Base-by-base conservation (phyloP, 2,329 filamentous ascomycete genomes). In the Ceratocystis papillata region DNA sequence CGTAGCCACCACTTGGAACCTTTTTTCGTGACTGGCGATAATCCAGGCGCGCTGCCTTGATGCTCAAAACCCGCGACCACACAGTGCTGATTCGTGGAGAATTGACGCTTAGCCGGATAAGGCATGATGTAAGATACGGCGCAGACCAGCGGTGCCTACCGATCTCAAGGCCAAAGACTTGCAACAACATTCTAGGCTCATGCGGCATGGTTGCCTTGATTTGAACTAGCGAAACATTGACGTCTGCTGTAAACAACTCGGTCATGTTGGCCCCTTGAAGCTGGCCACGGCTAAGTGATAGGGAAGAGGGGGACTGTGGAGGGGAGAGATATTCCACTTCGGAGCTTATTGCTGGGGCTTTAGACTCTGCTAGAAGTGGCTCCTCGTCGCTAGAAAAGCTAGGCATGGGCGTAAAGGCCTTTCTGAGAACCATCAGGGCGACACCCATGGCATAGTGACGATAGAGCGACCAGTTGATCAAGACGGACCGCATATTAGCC, bases 111-210 rank as follows among this genome's bases (percentile, higher is more conserved):
- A 99, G 74, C n/a, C 94, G 84, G 55, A 91, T 79, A 46, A 96
- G 80, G 68, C 87, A 88, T 44, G 89, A 85, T 65, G 86, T 82
- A 15, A 94, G 73, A 73, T 92, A 96, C 0, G 94, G 93, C 4
- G 87, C 82, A 1, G 90, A 87, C 88, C 92, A 96, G 71, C 93
- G 82, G 74, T 96, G 91, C 10, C 87, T 86, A 4, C 92, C 92
- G 60, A 86, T 83, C 71, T 96, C 90, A 48, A 97, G 73, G 8
- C 85, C 84, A 73, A 93, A 93, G 8, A 96, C 79, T 69, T 96
- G 93, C 1, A 97, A 72, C 89, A 99, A 92, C 75, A 97, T 79
- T 0, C 86, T 83, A n/a, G 94, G 95, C 71, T 97, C 92, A 20
- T 87, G 80, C 1, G 94, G 93, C 83, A 97, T 86, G 57, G 87